phyloP scores from a whole-genome alignment of 2,329 filamentous ascomycete genomes.

The Penicillium psychrosexuale region DNA sequence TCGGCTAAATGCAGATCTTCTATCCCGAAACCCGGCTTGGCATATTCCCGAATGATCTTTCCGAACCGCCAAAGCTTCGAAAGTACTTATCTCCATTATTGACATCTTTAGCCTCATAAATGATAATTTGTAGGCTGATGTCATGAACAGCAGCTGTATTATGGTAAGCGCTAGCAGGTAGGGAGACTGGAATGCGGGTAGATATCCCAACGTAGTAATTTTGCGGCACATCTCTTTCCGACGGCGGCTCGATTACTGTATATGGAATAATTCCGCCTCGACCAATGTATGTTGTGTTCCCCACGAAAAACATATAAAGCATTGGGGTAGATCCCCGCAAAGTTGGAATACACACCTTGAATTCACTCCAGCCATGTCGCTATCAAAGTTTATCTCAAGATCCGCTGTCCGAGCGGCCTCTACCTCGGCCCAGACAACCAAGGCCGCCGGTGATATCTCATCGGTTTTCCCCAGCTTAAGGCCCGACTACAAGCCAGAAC shows the following conservation, averaged over 20 bases:
- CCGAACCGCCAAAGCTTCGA: neutral
- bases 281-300: neutral
- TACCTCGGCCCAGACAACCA: constrained; percentile 37
- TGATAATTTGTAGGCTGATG: neutral
- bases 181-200: neutral
- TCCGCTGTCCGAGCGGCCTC: constrained; percentile 30
- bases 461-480: constrained; percentile 48
- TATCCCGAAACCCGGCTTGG: neutral
- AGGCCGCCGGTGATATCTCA: constrained; percentile 47
- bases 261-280: neutral
- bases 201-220: neutral
- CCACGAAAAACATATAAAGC: constrained; percentile 4
- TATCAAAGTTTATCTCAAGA: constrained; percentile 31
- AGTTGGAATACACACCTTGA: neutral
- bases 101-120: neutral
- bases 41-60: neutral
- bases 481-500: constrained; percentile 42
- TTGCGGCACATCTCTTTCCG: neutral
- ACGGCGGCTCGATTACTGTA: constrained; percentile 1
- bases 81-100: neutral
- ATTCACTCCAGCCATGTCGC: constrained; percentile 20
- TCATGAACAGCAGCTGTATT: neutral
- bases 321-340: neutral
- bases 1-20: neutral
- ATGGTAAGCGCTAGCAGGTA: too few relatives aligned